Conservation (phyloP, 352 stramenopile species). For the Phytophthora sansomeana region DNA sequence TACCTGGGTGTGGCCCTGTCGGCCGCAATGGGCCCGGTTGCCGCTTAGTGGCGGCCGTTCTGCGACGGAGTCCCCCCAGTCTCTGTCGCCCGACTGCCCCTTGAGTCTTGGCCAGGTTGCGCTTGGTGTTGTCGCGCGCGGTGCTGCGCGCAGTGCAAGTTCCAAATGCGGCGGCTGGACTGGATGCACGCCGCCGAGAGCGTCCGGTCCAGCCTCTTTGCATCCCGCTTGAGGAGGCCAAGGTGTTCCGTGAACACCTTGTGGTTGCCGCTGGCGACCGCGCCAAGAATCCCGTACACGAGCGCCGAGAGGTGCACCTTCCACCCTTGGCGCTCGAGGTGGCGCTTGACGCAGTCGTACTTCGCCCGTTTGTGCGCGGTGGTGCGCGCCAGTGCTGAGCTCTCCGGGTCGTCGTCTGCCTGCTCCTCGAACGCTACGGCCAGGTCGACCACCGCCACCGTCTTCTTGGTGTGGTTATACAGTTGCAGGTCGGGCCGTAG, state of each 20-base stretch:
- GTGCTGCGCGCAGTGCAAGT: constrained; percentile 9
- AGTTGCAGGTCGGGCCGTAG: constrained; percentile 4
- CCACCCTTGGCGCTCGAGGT: constrained; percentile 12
- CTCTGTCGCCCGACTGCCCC: constrained; percentile 14
- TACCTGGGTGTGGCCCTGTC: constrained; percentile 8
- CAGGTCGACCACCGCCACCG: too few relatives aligned
- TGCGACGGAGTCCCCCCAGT: constrained; percentile 17
- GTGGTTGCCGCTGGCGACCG: too few relatives aligned
- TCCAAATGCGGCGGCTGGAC: constrained; percentile 19
- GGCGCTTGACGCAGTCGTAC: constrained; percentile 9
- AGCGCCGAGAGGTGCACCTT: constrained; percentile 1
- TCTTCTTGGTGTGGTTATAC: constrained; percentile 10
- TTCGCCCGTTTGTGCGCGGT: too few relatives aligned
- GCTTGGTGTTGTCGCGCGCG: constrained; percentile 3
- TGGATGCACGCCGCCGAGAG: constrained; percentile 8
- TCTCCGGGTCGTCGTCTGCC: too few relatives aligned
- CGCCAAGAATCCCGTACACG: too few relatives aligned
- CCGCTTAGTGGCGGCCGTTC: constrained; percentile 4
- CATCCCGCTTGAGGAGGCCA: too few relatives aligned
- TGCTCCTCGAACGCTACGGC: too few relatives aligned
- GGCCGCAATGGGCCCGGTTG: constrained; percentile 1
- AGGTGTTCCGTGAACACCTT: too few relatives aligned
- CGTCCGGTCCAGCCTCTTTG: constrained; percentile 9
- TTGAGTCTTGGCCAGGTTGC: constrained; percentile 1
- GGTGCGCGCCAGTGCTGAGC: too few relatives aligned